Evolutionary conservation across 352 stramenopile species (phyloP).

Genomic region (Phytophthora ohioensis): DNA sequence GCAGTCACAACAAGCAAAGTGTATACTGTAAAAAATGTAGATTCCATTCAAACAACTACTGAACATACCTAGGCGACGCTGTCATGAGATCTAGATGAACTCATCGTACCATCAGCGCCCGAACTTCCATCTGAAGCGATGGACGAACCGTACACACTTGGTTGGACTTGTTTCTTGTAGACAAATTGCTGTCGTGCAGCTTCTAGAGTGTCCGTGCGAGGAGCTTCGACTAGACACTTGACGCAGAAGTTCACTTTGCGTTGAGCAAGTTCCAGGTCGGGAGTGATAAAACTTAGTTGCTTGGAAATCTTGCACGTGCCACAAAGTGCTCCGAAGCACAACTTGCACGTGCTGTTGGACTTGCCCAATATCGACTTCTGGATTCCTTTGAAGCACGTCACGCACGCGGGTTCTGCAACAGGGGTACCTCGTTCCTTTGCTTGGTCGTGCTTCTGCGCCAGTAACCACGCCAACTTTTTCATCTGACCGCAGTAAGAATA

Average conservation of each 20-base stretch:
- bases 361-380: constrained; percentile 21
- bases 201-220: constrained; percentile 26
- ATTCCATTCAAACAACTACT: too few relatives aligned
- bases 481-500: constrained; percentile 45
- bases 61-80: not conserved
- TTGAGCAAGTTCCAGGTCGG: constrained; percentile 26
- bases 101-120: constrained; percentile 11
- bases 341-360: constrained; percentile 28
- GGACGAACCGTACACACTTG: constrained; percentile 24
- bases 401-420: constrained; percentile 5
- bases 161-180: constrained; percentile 24
- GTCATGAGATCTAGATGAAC: constrained; percentile 9
- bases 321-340: constrained; percentile 34
- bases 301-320: constrained; percentile 30
- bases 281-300: constrained; percentile 37
- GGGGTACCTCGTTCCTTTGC: constrained; percentile 12
- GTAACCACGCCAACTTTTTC: constrained; percentile 45
- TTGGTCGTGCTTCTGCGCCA: constrained; percentile 29
- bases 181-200: constrained; percentile 33
- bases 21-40: too few relatives aligned
- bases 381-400: constrained; percentile 25
- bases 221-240: constrained; percentile 35
- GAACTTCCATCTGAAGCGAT: constrained; percentile 22
- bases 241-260: constrained; percentile 42
- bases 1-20: too few relatives aligned